These are phyloP conservation scores for Cyathus striatus DNA, from an alignment of 768 basidiomycete genomes.

Conservation along the genomic window DNA sequence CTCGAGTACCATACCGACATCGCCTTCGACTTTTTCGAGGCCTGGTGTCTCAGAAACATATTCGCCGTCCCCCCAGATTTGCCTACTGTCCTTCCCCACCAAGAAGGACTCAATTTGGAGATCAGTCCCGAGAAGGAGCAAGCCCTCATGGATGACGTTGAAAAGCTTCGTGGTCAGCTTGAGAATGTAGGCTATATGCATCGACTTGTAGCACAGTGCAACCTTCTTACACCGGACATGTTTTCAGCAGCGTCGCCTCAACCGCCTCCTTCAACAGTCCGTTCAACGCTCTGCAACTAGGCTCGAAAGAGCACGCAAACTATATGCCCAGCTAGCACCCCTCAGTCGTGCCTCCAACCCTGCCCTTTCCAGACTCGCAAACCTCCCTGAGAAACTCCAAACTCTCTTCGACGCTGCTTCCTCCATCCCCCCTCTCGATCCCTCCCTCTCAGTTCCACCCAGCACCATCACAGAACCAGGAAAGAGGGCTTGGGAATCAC, in stretches of 20 bases:
- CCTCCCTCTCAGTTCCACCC: slow-evolving; percentile 29
- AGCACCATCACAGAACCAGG: slow-evolving; percentile 47
- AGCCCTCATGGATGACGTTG: slow-evolving; percentile 3
- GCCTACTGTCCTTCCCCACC: slow-evolving; percentile 72
- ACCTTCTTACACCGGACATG: neutral
- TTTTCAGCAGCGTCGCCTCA: neutral
- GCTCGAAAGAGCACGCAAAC: neutral
- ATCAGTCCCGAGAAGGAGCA: slow-evolving; percentile 8
- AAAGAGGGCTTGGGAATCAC: slow-evolving; percentile 76
- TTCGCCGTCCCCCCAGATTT: slow-evolving; percentile 71
- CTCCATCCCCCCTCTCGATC: slow-evolving; percentile 41
- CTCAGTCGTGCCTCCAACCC: slow-evolving; percentile 6
- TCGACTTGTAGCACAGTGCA: neutral
- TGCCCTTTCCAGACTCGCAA: slow-evolving; percentile 30
- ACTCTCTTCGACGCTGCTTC: slow-evolving; percentile 43
- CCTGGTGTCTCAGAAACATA: slow-evolving; percentile 85
- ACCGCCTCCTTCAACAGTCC: neutral
- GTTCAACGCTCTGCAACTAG: neutral
- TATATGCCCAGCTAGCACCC: neutral
- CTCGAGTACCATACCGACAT: slow-evolving; percentile 86
- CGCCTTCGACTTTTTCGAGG: slow-evolving; percentile 89
- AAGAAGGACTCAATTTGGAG: slow-evolving; percentile 60
- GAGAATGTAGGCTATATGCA: slow-evolving; percentile 1
- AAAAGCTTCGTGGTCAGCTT: slow-evolving; percentile 2
- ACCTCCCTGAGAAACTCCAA: slow-evolving; percentile 34